phyloP scores from a whole-genome alignment of 768 basidiomycete genomes.

The Boletus huronensis region DNA sequence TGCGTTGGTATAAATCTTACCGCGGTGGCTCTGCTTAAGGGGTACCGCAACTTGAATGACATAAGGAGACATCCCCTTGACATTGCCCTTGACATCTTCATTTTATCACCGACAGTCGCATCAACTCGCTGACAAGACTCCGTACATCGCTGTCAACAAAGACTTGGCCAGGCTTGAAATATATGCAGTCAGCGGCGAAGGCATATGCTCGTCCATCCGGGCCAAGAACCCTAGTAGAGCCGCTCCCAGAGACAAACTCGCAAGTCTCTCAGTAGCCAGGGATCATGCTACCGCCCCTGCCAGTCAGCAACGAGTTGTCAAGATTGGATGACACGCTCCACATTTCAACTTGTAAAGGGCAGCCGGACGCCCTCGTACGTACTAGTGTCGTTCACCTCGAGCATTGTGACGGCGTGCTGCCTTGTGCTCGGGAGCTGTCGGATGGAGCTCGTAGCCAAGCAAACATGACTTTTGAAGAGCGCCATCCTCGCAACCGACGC shows the following conservation, averaged over 20 bases:
- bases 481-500: background rate
- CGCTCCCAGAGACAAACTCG: background rate
- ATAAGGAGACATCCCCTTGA: no score
- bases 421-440: background rate
- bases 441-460: background rate
- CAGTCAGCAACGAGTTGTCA: background rate
- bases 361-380: background rate
- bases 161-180: no score
- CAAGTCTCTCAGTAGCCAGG: background rate
- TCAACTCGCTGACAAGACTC: no score
- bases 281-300: background rate
- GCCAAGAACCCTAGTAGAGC: no score
- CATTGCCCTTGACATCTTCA: no score
- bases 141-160: no score
- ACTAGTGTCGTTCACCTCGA: background rate
- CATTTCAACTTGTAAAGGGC: background rate
- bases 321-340: background rate
- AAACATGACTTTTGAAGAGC: background rate
- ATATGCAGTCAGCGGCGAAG: no score
- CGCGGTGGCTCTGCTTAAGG: no score
- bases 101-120: no score
- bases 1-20: background rate
- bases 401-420: background rate
- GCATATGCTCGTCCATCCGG: no score
- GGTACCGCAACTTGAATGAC: no score